Evolutionary conservation across 2,329 filamentous ascomycete genomes (phyloP).

Genomic region (Massarina eburnea): DNA sequence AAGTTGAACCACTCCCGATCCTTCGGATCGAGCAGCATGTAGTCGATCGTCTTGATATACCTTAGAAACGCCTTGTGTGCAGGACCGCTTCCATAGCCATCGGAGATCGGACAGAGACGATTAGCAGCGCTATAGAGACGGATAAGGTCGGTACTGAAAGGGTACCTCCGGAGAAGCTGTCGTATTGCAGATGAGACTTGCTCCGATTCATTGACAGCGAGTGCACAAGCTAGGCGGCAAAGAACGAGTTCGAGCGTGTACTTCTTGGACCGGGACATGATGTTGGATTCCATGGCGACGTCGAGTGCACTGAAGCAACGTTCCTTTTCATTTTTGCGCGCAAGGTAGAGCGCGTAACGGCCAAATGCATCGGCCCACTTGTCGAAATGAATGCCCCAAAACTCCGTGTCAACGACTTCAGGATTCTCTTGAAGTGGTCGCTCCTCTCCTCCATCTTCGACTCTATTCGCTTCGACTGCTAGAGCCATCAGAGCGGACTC

Average conservation of each 20-base stretch:
- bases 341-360: slow-evolving; percentile 78
- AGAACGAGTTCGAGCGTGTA: slow-evolving; percentile 74
- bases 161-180: slow-evolving; percentile 81
- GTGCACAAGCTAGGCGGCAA: slow-evolving; percentile 79
- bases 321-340: slow-evolving; percentile 65
- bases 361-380: slow-evolving; percentile 90
- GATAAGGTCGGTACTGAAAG: slow-evolving; percentile 79
- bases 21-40: slow-evolving; percentile 58
- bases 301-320: slow-evolving; percentile 81
- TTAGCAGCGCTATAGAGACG: slow-evolving; percentile 80
- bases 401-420: slow-evolving; percentile 53
- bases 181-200: slow-evolving; percentile 74
- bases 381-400: slow-evolving; percentile 78
- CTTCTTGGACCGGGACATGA: slow-evolving; percentile 73
- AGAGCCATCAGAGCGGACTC: slow-evolving; percentile 38
- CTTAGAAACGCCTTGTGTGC: slow-evolving; percentile 89
- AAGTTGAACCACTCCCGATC: slow-evolving; percentile 50
- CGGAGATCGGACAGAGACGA: slow-evolving; percentile 72
- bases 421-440: slow-evolving; percentile 32
- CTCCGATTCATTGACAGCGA: slow-evolving; percentile 76
- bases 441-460: slow-evolving; percentile 33
- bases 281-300: slow-evolving; percentile 74
- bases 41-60: slow-evolving; percentile 89
- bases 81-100: slow-evolving; percentile 74
- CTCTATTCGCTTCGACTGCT: slow-evolving; percentile 36